phyloP scores from a whole-genome alignment of 140 eudicot genomes.

The Flaveria floridana region DNA sequence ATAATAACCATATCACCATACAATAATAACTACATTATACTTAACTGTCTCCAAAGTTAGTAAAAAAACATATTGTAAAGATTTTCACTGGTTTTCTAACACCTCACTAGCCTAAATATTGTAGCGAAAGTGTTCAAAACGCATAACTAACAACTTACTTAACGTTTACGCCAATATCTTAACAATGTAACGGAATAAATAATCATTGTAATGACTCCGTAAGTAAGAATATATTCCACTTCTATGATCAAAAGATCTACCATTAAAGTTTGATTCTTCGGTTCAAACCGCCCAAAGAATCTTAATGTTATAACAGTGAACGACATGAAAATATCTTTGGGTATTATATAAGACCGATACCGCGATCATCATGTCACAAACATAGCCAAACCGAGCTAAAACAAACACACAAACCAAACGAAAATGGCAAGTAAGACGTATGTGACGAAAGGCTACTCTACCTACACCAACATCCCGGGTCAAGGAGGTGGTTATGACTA shows the following conservation, averaged over 20 bases:
- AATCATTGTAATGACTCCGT: background rate
- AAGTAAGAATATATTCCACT: slow-evolving; percentile 36
- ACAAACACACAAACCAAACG: slow-evolving; percentile 15
- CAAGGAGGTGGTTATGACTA: slow-evolving; percentile 26
- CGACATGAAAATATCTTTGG: slow-evolving; percentile 21
- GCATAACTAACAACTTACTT: background rate
- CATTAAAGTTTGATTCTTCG: slow-evolving; percentile 14
- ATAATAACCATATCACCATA: background rate
- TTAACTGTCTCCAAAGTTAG: too few species aligned
- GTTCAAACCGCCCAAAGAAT: slow-evolving; percentile 25
- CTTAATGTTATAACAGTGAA: slow-evolving; percentile 18
- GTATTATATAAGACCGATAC: slow-evolving; percentile 21
- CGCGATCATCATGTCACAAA: slow-evolving; percentile 5
- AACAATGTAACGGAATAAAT: slow-evolving; percentile 6
- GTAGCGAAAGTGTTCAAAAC: background rate
- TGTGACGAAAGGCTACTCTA: slow-evolving; percentile 34
- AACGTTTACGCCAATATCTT: background rate
- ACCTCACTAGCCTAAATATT: too few species aligned
- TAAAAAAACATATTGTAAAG: too few species aligned
- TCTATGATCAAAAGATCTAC: slow-evolving; percentile 16
- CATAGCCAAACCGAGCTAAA: slow-evolving; percentile 9
- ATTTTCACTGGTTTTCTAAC: background rate
- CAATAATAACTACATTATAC: too few species aligned
- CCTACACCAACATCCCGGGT: slow-evolving; percentile 27
- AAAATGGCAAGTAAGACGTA: slow-evolving; percentile 30